Conservation (phyloP, 495 filamentous ascomycete genomes). For the Thermothielavioides terrestris region DNA sequence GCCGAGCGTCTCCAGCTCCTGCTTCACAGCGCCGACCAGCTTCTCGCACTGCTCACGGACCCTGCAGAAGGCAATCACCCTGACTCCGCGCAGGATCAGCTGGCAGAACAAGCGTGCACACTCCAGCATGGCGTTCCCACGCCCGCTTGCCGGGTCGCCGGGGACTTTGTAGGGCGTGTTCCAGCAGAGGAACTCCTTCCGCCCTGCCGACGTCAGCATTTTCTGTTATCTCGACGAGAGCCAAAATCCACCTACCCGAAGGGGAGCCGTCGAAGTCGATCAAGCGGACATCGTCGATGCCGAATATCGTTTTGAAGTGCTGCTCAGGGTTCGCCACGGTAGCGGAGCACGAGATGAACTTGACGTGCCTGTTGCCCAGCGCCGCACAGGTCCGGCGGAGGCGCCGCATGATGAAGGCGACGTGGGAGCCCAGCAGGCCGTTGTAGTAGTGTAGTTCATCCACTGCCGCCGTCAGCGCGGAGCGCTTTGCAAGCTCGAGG, state of each 20-base stretch:
- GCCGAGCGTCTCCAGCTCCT: conserved; percentile 63
- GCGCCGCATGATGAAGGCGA: conserved; percentile 90
- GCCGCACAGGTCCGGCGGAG: conserved; percentile 84
- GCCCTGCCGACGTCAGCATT: conserved; percentile 27
- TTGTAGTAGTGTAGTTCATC: conserved; percentile 95
- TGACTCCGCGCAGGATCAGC: conserved; percentile 76
- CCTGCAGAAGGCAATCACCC: conserved; percentile 90
- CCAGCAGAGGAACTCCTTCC: conserved; percentile 97
- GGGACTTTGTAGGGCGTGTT: conserved; percentile 95
- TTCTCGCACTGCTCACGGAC: conserved; percentile 83
- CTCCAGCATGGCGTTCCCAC: conserved; percentile 74
- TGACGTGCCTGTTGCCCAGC: conserved; percentile 78
- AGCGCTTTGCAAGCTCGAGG: too few species aligned
- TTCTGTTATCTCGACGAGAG: background rate
- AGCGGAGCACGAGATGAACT: conserved; percentile 94
- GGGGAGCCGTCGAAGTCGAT: conserved; percentile 91
- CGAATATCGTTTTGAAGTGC: conserved; percentile 91
- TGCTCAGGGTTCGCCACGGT: conserved; percentile 90
- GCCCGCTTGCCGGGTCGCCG: conserved; percentile 72
- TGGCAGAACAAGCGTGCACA: conserved; percentile 85
- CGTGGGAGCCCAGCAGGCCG: conserved; percentile 86
- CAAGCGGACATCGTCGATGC: conserved; percentile 65
- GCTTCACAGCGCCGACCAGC: conserved; percentile 69
- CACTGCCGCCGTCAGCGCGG: conserved; percentile 31
- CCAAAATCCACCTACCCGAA: conserved; percentile 42